These are phyloP conservation scores for Erythrophleum fordii DNA, from an alignment of 306 rosid species.

Conservation along the genomic window DNA sequence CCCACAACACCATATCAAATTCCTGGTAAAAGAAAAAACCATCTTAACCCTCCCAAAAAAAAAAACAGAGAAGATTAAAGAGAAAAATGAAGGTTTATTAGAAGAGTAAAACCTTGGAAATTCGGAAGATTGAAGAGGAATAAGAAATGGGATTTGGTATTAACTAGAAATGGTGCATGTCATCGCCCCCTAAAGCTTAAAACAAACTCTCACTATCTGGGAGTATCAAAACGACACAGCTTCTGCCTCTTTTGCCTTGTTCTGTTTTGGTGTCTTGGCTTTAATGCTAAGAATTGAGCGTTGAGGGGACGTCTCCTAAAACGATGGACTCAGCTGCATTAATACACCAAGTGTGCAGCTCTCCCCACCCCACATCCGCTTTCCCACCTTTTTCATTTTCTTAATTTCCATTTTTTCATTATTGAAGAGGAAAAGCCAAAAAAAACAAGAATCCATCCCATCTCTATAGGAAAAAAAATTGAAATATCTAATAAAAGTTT, in stretches of 20 bases:
- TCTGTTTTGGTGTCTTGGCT: slow-evolving; percentile 33
- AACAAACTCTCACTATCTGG: slow-evolving; percentile 19
- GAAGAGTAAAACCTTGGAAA: slow-evolving; percentile 36
- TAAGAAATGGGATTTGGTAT: slow-evolving; percentile 39
- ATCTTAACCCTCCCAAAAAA: background rate
- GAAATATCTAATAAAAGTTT: background rate
- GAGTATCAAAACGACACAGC: background rate
- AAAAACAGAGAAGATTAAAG: background rate
- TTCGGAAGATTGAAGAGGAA: slow-evolving; percentile 13
- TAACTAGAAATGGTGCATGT: slow-evolving; percentile 38
- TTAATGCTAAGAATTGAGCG: slow-evolving; percentile 16
- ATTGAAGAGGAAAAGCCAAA: too few relatives aligned
- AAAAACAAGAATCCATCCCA: background rate
- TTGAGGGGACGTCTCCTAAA: slow-evolving; percentile 19
- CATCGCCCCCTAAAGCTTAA: slow-evolving; percentile 13
- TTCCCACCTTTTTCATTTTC: slow-evolving; percentile 30
- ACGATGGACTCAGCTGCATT: slow-evolving; percentile 38
- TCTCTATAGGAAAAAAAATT: background rate
- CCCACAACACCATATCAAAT: slow-evolving; percentile 26
- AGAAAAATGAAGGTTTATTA: background rate
- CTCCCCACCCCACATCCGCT: slow-evolving; percentile 41
- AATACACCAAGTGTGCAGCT: slow-evolving; percentile 43
- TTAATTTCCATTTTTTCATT: background rate
- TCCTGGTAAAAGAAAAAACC: too few relatives aligned
- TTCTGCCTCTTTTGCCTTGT: background rate